Percentiles rank a stretch among this genome's conserved stretches.
phyloP scores from a whole-genome alignment of 768 basidiomycete genomes.

The Trametes gibbosa region DNA sequence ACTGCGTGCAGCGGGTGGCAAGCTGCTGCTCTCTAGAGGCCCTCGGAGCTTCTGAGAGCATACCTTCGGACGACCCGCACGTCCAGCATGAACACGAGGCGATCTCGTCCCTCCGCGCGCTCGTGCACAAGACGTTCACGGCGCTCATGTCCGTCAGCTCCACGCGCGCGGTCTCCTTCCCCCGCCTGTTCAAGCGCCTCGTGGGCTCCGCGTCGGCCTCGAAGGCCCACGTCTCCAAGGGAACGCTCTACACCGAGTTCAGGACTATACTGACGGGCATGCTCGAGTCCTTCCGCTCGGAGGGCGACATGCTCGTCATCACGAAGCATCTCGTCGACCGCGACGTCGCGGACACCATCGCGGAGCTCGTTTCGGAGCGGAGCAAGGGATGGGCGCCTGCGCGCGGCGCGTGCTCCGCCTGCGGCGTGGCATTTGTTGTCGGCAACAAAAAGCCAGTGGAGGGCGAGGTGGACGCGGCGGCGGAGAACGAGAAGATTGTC shows the following conservation, averaged over 20 bases:
- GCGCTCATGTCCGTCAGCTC: slow-evolving; percentile 84
- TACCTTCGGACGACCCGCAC: slow-evolving; percentile 19
- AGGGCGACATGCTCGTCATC: slow-evolving; percentile 86
- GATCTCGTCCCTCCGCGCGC: slow-evolving; percentile 57
- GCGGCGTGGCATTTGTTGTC: slow-evolving; percentile 47
- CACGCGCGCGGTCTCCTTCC: slow-evolving; percentile 80
- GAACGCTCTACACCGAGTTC: slow-evolving; percentile 86
- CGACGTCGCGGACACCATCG: slow-evolving; percentile 77
- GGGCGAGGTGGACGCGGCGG: slow-evolving; percentile 17
- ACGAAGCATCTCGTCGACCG: slow-evolving; percentile 78
- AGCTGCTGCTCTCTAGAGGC: slow-evolving; percentile 33
- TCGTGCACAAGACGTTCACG: slow-evolving; percentile 83
- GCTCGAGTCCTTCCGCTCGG: slow-evolving; percentile 90
- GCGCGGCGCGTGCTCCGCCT: slow-evolving; percentile 49
- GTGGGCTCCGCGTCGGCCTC: slow-evolving; percentile 71
- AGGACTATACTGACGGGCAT: slow-evolving; percentile 89
- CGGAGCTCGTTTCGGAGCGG: slow-evolving; percentile 55
- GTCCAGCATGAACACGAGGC: slow-evolving; percentile 31
- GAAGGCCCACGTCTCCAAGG: slow-evolving; percentile 44
- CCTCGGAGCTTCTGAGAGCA: slow-evolving; percentile 1
- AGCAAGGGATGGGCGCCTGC: slow-evolving; percentile 58
- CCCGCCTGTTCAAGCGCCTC: slow-evolving; percentile 86
- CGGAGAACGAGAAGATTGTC: slow-evolving; percentile 35
- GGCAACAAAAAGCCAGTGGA: slow-evolving; percentile 13
- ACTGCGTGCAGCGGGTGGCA: slow-evolving; percentile 70